Conservation (phyloP, 169 alveolate species). For the Cryptosporidium felis region DNA sequence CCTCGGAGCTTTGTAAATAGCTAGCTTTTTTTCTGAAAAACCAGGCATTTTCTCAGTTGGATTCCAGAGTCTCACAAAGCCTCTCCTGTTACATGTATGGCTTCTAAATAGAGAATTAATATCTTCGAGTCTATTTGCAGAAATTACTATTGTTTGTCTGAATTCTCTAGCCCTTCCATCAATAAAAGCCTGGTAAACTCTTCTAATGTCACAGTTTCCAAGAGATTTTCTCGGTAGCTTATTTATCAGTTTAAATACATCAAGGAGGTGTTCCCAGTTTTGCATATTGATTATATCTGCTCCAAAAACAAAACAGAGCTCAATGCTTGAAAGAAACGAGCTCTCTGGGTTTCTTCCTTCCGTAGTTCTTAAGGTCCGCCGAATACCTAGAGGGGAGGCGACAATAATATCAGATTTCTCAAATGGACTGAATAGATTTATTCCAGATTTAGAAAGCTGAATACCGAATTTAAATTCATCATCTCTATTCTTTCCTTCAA, state of each 20-base stretch:
- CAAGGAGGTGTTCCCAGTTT: constrained; percentile 83
- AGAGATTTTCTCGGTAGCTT: constrained; percentile 75
- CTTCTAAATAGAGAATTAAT: constrained; percentile 43
- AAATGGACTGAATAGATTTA: constrained; percentile 83
- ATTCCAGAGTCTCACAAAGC: constrained; percentile 72
- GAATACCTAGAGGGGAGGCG: constrained; percentile 89
- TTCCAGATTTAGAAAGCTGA: constrained; percentile 78
- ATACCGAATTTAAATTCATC: constrained; percentile 88
- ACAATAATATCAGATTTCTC: constrained; percentile 84
- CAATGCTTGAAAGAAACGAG: constrained; percentile 87
- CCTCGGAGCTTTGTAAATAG: constrained; percentile 22
- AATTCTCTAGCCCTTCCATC: constrained; percentile 76
- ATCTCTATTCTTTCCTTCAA: constrained; percentile 79
- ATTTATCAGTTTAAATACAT: constrained; percentile 76
- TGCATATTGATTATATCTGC: constrained; percentile 86
- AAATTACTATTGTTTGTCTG: constrained; percentile 75
- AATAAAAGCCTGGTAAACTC: constrained; percentile 73
- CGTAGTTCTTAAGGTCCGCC: constrained; percentile 75
- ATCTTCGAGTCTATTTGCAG: constrained; percentile 43
- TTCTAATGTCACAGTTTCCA: constrained; percentile 79
- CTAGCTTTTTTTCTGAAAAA: not conserved
- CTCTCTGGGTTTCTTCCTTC: constrained; percentile 48
- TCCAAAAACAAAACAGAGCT: constrained; percentile 83
- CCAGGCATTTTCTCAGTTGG: not conserved
- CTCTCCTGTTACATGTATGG: constrained; percentile 70